Evolutionary conservation across 1,284 basidiomycete species (phyloP).

Genomic region (Mycena citricolor): DNA sequence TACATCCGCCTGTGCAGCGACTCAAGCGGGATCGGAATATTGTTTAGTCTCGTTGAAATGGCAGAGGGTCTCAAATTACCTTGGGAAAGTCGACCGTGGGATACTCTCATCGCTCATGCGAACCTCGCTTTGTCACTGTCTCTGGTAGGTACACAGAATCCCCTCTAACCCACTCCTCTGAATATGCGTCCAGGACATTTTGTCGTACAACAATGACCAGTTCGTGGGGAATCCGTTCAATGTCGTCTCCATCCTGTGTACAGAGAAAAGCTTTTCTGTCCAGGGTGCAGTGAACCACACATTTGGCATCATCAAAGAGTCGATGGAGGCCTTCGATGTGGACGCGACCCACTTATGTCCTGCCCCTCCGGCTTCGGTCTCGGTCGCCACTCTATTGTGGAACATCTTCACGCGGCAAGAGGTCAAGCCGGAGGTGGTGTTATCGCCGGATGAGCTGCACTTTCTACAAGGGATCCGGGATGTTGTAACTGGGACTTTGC

Average conservation of each 20-base stretch:
- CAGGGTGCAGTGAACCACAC: too few relatives aligned
- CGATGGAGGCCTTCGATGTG: too few relatives aligned
- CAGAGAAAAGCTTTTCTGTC: too few relatives aligned
- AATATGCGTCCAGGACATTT: constrained; percentile 43
- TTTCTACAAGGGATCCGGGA: neutral
- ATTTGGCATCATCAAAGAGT: too few relatives aligned
- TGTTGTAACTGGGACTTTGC: neutral
- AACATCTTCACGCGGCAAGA: too few relatives aligned
- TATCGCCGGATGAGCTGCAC: too few relatives aligned
- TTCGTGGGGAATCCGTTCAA: too few relatives aligned
- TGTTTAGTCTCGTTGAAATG: constrained; percentile 55
- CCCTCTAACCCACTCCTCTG: constrained; percentile 1
- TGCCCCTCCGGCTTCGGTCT: neutral
- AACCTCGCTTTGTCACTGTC: constrained; percentile 48
- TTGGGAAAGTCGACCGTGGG: constrained; percentile 32
- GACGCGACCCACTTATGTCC: too few relatives aligned
- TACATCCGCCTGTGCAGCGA: constrained; percentile 47
- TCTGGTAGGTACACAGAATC: constrained; percentile 39
- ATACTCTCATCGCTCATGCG: constrained; percentile 37
- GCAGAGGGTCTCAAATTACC: constrained; percentile 46
- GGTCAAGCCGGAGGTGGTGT: too few relatives aligned
- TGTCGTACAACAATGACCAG: constrained; percentile 47
- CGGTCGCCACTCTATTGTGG: too few relatives aligned
- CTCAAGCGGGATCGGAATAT: constrained; percentile 48
- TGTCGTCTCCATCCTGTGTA: too few relatives aligned